phyloP scores from a whole-genome alignment of 805 yeast species.

The Clavispora santaluciae region DNA sequence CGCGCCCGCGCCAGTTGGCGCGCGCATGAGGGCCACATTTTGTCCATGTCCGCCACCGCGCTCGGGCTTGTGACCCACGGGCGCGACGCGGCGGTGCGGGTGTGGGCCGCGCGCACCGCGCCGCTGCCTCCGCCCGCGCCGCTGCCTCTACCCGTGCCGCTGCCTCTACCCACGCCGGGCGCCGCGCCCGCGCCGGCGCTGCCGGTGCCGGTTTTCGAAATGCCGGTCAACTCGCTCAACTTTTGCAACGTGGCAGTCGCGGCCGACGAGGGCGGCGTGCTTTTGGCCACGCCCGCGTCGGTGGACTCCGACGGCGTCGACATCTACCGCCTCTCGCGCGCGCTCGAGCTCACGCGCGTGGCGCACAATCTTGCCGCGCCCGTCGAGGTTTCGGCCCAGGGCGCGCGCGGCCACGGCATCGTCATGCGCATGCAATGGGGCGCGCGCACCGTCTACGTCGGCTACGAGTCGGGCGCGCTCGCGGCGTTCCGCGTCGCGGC shows the following conservation, averaged over 20 bases:
- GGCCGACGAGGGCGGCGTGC: constrained; percentile 14
- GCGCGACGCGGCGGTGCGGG: constrained; percentile 51
- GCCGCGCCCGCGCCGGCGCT: constrained; percentile 10
- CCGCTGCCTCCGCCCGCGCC: background rate
- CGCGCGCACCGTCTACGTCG: constrained; percentile 34
- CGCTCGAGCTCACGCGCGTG: constrained; percentile 24
- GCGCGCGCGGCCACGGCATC: constrained; percentile 47
- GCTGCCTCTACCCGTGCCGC: background rate
- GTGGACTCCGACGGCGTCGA: constrained; percentile 61
- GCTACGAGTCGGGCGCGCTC: constrained; percentile 73
- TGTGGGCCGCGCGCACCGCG: constrained; percentile 38
- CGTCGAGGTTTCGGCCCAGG: background rate
- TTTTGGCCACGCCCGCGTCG: constrained; percentile 58
- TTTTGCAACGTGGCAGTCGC: constrained; percentile 58
- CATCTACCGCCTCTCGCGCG: constrained; percentile 40
- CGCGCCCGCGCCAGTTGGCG: constrained; percentile 56
- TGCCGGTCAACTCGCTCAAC: constrained; percentile 72
- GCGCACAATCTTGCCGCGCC: constrained; percentile 25
- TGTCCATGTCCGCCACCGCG: constrained; percentile 38
- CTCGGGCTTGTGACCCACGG: constrained; percentile 54
- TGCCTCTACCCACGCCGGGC: background rate
- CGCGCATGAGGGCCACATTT: constrained; percentile 51
- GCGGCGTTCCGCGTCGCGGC: constrained; percentile 53
- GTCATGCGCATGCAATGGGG: constrained; percentile 50
- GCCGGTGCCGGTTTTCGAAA: constrained; percentile 22